Conservation (phyloP, 2,329 filamentous ascomycete genomes). For the Ceratocystis colombiana region DNA sequence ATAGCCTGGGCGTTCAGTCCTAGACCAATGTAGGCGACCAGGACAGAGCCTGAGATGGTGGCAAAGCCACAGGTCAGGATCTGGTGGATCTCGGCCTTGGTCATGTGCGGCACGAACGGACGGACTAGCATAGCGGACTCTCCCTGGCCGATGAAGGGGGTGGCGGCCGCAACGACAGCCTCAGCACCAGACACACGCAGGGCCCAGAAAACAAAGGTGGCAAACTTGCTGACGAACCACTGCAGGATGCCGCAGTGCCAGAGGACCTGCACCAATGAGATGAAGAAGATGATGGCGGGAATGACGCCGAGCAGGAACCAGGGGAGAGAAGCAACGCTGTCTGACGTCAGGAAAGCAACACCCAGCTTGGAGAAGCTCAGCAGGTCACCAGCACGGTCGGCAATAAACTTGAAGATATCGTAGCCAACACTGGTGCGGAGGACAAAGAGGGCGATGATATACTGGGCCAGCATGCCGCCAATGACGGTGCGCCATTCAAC, state of each 20-base stretch:
- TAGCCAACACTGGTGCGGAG: conserved; percentile 69
- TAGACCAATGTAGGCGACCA: conserved; percentile 76
- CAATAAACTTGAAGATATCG: conserved; percentile 88
- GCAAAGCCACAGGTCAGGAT: conserved; percentile 88
- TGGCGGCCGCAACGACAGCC: conserved; percentile 85
- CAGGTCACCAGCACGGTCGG: conserved; percentile 59
- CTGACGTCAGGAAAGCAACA: conserved; percentile 53
- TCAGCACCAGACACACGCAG: conserved; percentile 82
- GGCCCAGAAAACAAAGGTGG: conserved; percentile 82
- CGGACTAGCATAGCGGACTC: conserved; percentile 88
- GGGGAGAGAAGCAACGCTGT: conserved; percentile 37
- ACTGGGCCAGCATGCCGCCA: conserved; percentile 79
- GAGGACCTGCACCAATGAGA: conserved; percentile 76
- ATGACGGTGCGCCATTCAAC: conserved; percentile 73
- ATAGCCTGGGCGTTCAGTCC: conserved; percentile 77
- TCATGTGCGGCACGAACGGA: conserved; percentile 76
- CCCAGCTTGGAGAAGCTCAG: conserved; percentile 68
- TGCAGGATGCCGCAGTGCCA: conserved; percentile 74
- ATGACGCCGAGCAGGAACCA: conserved; percentile 73
- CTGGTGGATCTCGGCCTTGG: conserved; percentile 79
- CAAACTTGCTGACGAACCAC: conserved; percentile 83
- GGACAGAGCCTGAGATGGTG: conserved; percentile 78
- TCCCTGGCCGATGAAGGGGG: conserved; percentile 88
- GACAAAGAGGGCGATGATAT: conserved; percentile 80
- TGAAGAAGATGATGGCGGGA: conserved; percentile 95